Conservation (phyloP, 371 early-diverging fungal genomes). For the Syncephalastrum contaminatum region DNA sequence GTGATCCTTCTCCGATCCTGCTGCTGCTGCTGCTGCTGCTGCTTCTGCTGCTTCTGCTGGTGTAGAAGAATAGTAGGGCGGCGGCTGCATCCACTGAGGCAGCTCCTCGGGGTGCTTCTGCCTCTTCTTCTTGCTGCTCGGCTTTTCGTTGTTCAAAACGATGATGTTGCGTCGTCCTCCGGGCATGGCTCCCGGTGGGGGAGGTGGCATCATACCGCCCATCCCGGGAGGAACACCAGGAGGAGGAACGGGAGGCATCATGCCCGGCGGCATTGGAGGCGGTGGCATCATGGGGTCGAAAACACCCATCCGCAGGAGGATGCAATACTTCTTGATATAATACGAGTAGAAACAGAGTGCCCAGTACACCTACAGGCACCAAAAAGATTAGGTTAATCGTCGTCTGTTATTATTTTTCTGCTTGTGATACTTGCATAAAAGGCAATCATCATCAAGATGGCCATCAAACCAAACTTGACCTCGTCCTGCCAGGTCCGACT, state of each 20-base stretch:
- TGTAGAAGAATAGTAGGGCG: no score
- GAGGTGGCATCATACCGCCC: constrained; percentile 10
- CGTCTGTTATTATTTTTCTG: neutral
- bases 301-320: no score
- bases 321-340: no score
- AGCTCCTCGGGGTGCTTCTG: neutral
- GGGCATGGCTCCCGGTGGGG: constrained; percentile 11
- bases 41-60: no score
- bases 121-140: constrained; percentile 8
- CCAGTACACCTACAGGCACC: constrained; percentile 38
- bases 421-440: constrained; percentile 35
- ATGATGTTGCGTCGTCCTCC: constrained; percentile 24
- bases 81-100: no score
- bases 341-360: constrained; percentile 40
- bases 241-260: constrained; percentile 7
- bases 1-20: no score
- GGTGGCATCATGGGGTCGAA: constrained; percentile 6
- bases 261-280: constrained; percentile 3
- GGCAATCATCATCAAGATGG: constrained; percentile 29
- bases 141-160: constrained; percentile 30
- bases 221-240: constrained; percentile 7
- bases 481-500: constrained; percentile 43
- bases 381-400: neutral
- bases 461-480: constrained; percentile 43
- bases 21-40: no score